Base-by-base conservation (phyloP, 345 rosid species). In the Rhodamnia argentea region DNA sequence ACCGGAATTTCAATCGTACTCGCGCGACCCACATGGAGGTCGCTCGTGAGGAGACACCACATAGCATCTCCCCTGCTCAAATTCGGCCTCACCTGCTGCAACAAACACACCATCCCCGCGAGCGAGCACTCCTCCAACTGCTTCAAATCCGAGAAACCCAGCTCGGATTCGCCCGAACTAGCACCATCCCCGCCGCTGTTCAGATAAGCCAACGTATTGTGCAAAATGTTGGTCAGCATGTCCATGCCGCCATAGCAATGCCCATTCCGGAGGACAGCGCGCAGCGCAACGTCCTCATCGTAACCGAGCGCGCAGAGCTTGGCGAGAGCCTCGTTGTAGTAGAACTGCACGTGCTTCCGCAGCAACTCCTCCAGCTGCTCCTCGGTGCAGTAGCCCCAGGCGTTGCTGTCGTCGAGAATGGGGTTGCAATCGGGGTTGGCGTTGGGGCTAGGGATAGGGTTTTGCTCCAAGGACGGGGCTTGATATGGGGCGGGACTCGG, bases 21-120 rank as follows among this genome's bases (percentile, higher is more conserved):
- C 18, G 99, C 98, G 83, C 92, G 93, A 84, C 95, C 98, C 24
- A 97, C 96, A 88, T 97, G 95, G 75, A 97, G 97, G 89, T 97
- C 98, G 88, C 96, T 94, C 96, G 94, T 93, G 47, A 97, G 91
- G 90, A 96, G 94, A 90, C 98, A 97, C 98, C 98, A 96, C 99
- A 95, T 93, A 20, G 98, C 99, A 91, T 97, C 98, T 64, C 98
- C 98, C 93, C 92, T 94, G 86, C 94, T 96, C 92, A 97, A 84
- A 86, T 90, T 92, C 16, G 99, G 97, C 85, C 92, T 92, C 83
- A 93, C 94, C 89, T 97, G 94, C 85, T 94, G 97, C 94, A 97
- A 85, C 95, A 97, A 90, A 91, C 96, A 96, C 83, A 97, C 90
- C 98, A 95, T 93, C 81, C 93, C 96, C 3, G 95, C 95, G 82